Evolutionary conservation across 2,329 filamentous ascomycete species (phyloP).

Genomic region (Ascochyta pisi): DNA sequence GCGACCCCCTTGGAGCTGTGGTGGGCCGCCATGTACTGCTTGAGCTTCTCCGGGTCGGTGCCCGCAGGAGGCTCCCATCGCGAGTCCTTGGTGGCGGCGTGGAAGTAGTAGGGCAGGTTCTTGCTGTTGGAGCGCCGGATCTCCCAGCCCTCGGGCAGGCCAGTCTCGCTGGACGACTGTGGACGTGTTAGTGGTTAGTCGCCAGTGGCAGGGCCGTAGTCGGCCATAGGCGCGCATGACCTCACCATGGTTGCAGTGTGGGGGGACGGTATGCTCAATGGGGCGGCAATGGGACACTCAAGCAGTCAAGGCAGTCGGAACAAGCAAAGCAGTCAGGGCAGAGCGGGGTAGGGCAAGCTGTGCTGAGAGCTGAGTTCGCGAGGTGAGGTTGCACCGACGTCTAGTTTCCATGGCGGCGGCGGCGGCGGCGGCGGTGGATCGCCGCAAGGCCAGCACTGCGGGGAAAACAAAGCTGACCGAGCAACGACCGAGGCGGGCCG

Average conservation of each 20-base stretch:
- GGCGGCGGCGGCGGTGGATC: conserved; percentile 21
- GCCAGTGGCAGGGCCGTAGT: neutral
- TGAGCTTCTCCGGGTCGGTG: conserved; percentile 90
- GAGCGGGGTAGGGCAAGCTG: conserved; percentile 6
- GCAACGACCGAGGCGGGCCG: too few relatives aligned
- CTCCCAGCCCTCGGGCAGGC: conserved; percentile 88
- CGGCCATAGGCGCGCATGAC: conserved; percentile 3
- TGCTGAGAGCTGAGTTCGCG: conserved; percentile 5
- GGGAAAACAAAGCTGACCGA: conserved; percentile 21
- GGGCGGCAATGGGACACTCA: neutral
- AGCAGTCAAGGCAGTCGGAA: too few relatives aligned
- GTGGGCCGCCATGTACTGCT: conserved; percentile 89
- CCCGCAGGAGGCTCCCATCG: conserved; percentile 92
- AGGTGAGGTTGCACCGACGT: conserved; percentile 15
- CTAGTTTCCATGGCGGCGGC: conserved; percentile 15
- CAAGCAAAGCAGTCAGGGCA: neutral
- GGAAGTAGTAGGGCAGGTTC: conserved; percentile 99
- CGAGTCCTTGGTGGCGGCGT: conserved; percentile 82
- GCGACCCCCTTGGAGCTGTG: conserved; percentile 68
- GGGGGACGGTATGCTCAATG: neutral
- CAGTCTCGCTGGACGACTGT: conserved; percentile 52
- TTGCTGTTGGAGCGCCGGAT: conserved; percentile 98
- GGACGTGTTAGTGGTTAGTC: conserved; percentile 26
- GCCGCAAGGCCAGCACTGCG: conserved; percentile 26
- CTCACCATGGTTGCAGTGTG: conserved; percentile 36